Conservation (phyloP, 257 asterid genomes). For the Orobanche coerulescens region DNA sequence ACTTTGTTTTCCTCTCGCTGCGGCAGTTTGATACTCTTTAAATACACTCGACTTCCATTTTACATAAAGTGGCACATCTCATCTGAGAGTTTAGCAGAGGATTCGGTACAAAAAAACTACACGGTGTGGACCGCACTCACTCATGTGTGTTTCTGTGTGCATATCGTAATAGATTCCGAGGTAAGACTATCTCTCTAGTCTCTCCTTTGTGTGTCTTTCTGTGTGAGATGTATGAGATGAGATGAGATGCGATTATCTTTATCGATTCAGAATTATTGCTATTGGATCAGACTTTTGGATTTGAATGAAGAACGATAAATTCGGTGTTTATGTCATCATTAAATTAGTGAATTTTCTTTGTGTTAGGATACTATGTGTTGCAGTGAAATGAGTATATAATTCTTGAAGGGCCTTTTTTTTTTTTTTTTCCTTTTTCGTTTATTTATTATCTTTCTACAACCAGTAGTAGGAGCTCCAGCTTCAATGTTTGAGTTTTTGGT, state of each 20-base stretch:
- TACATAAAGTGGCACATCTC: constrained; percentile 19
- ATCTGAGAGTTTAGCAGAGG: constrained; percentile 14
- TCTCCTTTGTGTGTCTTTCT: too few species aligned
- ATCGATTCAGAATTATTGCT: neutral
- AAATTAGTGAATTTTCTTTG: neutral
- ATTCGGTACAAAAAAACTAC: neutral
- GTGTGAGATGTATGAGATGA: neutral
- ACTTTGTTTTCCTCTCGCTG: constrained; percentile 14
- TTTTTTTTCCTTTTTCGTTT: neutral
- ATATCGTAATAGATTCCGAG: constrained; percentile 13
- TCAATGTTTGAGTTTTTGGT: neutral
- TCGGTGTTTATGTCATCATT: neutral
- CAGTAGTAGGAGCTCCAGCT: neutral
- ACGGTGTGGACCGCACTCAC: neutral
- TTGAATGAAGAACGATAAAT: neutral
- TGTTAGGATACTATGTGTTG: neutral
- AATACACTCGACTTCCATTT: constrained; percentile 19
- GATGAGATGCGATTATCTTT: constrained; percentile 1
- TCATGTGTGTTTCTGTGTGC: constrained; percentile 5
- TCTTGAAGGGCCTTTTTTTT: neutral
- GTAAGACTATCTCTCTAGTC: neutral
- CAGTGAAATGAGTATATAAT: neutral
- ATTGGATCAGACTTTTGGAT: neutral
- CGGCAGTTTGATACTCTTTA: neutral
- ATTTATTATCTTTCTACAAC: neutral